These are phyloP conservation scores for Daldinia sp. DNA, from an alignment of 2,329 filamentous ascomycete species.

Conservation along the genomic window DNA sequence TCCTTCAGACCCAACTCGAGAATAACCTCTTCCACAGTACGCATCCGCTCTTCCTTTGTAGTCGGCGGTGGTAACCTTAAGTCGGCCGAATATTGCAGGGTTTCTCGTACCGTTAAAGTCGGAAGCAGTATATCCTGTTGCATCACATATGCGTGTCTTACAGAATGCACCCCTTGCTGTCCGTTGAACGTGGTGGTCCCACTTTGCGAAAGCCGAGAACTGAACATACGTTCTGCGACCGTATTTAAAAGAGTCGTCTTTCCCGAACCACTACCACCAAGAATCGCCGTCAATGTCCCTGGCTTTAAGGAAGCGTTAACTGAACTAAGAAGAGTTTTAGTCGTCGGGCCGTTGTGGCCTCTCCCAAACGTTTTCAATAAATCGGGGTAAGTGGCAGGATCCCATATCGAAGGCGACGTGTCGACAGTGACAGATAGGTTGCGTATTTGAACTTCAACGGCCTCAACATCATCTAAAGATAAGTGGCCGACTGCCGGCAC, in stretches of 20 bases:
- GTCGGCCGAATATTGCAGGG: slow-evolving; percentile 78
- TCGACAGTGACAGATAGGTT: slow-evolving; percentile 67
- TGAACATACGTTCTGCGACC: slow-evolving; percentile 76
- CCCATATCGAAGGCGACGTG: slow-evolving; percentile 66
- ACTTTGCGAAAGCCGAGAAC: slow-evolving; percentile 61
- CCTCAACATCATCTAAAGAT: slow-evolving; percentile 56
- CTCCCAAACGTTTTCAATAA: slow-evolving; percentile 54
- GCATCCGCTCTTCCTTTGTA: slow-evolving; percentile 67
- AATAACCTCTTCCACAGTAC: slow-evolving; percentile 81
- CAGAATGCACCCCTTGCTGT: slow-evolving; percentile 61
- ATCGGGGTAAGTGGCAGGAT: slow-evolving; percentile 61
- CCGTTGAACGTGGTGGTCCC: slow-evolving; percentile 74
- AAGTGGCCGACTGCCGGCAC: slow-evolving; percentile 38
- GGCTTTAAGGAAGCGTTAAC: slow-evolving; percentile 73
- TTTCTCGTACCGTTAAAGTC: slow-evolving; percentile 80
- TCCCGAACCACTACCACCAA: slow-evolving; percentile 79
- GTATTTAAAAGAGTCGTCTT: slow-evolving; percentile 80
- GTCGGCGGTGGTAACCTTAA: slow-evolving; percentile 75
- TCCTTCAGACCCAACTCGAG: slow-evolving; percentile 81
- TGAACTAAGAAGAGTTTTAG: slow-evolving; percentile 69
- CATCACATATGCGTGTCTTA: slow-evolving; percentile 78
- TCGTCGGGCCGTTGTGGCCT: slow-evolving; percentile 47
- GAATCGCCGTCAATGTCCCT: slow-evolving; percentile 79
- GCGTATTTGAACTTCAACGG: slow-evolving; percentile 61
- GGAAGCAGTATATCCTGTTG: slow-evolving; percentile 81